Base-by-base conservation (phyloP, 192 early-diverging fungal species). In the Coemansia sp. region DNA sequence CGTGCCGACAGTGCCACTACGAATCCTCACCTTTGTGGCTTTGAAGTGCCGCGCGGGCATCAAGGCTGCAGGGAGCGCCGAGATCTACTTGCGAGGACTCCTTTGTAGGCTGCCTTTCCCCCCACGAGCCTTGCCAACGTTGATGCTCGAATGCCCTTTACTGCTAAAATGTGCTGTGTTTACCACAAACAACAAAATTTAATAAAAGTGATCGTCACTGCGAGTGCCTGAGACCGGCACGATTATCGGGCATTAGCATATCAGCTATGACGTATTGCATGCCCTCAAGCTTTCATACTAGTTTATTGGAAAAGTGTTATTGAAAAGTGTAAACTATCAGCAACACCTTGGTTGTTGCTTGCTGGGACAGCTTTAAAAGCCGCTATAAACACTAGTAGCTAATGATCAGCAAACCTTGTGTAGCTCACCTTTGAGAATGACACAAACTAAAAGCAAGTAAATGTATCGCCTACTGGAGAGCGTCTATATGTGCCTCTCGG, bases 51-150 rank as follows among this genome's bases (percentile, higher is more conserved):
- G 51, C 23, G 21, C 51, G 5, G 14, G 55, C 55, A 17, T 34
- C 8, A 15, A 15, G 55, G 55, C 55, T 58, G 55, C 55, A 58
- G 55, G 55, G 55, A 32, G 55, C 55, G 5, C 55, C 5, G 46
- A 23, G 46, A 50, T 50, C 19, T 46, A 17, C 45, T 23, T 6
- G 55, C 15, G 15, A 15, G 29, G 55, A 32, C 55, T 58, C 55
- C 29, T 58, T 58, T 58, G 55, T 34, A 2, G 55, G 55, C 23
- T 4, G 27, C 25, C 6, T 55, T 11, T 55, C 9, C 3, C 34
- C 34, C 34, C 34, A 7, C 15, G 6, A 17, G 29, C 55, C 29
- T 58, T 17, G 31, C 5, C 55, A 58, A 58, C 55, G 55, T 58
- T 58, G 4, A 21, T 23, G 46, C 9, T 10, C 8, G 46, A 50